phyloP scores from a whole-genome alignment of 306 rosid genomes.

The Vigna trinervia region DNA sequence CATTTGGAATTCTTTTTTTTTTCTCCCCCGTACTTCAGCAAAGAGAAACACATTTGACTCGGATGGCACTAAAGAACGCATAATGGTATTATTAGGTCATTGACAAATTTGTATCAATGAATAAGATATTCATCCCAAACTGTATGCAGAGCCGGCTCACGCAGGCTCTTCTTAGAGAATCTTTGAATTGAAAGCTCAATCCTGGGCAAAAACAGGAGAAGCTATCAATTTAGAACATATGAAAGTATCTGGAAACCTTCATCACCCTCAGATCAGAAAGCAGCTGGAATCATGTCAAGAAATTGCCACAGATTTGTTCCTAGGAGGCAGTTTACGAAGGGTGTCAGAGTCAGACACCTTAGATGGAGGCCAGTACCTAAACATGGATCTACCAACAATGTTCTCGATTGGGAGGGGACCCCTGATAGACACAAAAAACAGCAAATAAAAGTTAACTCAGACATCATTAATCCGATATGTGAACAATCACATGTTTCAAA shows the following conservation, averaged over 20 bases:
- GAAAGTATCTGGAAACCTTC: slow-evolving; percentile 42
- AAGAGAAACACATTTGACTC: slow-evolving; percentile 30
- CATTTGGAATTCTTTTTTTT: neutral
- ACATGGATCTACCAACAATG: slow-evolving; percentile 89
- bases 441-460: slow-evolving; percentile 31
- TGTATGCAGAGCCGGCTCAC: slow-evolving; percentile 31
- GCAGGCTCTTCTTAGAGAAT: slow-evolving; percentile 39
- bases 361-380: slow-evolving; percentile 96
- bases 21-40: slow-evolving; percentile 6
- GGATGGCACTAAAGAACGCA: slow-evolving; percentile 35
- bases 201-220: slow-evolving; percentile 39
- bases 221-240: slow-evolving; percentile 41
- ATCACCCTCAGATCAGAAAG: slow-evolving; percentile 35
- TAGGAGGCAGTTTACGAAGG: slow-evolving; percentile 39
- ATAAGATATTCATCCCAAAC: slow-evolving; percentile 48
- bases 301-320: slow-evolving; percentile 54
- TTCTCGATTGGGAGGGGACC: slow-evolving; percentile 94
- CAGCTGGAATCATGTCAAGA: slow-evolving; percentile 57
- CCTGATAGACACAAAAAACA: slow-evolving; percentile 59
- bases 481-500: neutral
- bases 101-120: slow-evolving; percentile 50
- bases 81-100: slow-evolving; percentile 46
- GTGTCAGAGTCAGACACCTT: slow-evolving; percentile 62
- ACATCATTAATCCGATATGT: neutral
- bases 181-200: slow-evolving; percentile 45